Evolutionary conservation across 768 basidiomycete species (phyloP).

Genomic region (Russula sp.): DNA sequence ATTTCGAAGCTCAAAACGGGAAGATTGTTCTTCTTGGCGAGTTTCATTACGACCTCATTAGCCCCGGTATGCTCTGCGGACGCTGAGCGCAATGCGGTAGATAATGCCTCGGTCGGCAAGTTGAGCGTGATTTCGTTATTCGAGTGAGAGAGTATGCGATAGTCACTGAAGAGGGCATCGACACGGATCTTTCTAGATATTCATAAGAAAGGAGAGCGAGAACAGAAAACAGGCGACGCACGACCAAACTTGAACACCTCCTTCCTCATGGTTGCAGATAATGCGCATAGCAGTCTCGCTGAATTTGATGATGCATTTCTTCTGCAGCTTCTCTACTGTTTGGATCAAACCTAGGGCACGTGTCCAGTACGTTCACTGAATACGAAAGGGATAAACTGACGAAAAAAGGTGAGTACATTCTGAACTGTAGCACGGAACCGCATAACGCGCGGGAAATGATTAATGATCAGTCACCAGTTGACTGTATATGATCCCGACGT

Average conservation of each 20-base stretch:
- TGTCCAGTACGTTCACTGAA: neutral
- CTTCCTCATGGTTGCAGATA: slow-evolving; percentile 82
- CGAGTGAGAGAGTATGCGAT: slow-evolving; percentile 85
- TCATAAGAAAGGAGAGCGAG: neutral
- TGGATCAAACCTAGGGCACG: slow-evolving; percentile 63
- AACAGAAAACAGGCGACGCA: slow-evolving; percentile 41
- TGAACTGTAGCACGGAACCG: slow-evolving; percentile 32
- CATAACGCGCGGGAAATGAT: slow-evolving; percentile 9
- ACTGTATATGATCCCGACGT: too few relatives aligned
- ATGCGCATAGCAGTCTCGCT: slow-evolving; percentile 71
- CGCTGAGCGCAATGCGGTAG: slow-evolving; percentile 65
- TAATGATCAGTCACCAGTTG: too few relatives aligned
- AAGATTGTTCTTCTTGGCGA: slow-evolving; percentile 82
- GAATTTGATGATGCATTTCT: slow-evolving; percentile 80
- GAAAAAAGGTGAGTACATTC: slow-evolving; percentile 29
- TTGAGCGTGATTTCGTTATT: slow-evolving; percentile 75
- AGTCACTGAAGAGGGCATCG: slow-evolving; percentile 64
- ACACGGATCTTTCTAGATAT: slow-evolving; percentile 57
- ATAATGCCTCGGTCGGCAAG: slow-evolving; percentile 70
- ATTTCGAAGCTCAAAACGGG: slow-evolving; percentile 80
- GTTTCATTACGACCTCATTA: slow-evolving; percentile 73
- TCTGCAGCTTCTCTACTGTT: slow-evolving; percentile 79
- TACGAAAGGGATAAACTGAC: slow-evolving; percentile 10
- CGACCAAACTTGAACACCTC: slow-evolving; percentile 88
- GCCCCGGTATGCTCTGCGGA: slow-evolving; percentile 33